Base-by-base conservation (phyloP, 2,329 filamentous ascomycete species). In the Dothiorella sarmentorum region DNA sequence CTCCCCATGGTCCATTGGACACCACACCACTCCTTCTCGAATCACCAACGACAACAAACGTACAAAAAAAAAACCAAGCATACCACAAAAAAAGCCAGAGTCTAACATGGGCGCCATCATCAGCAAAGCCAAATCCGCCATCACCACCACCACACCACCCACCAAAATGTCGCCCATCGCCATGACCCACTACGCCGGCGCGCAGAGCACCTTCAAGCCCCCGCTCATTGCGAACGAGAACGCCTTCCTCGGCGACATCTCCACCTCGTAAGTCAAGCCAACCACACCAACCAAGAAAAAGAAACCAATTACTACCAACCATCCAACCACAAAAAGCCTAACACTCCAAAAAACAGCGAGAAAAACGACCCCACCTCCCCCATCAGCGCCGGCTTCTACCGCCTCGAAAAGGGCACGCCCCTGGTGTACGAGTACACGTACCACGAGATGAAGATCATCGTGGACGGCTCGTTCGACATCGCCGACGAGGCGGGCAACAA, bases 401-500 rank as follows among this genome's bases (percentile, higher is more conserved):
- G 85, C 11, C 77, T 89, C 10, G 84, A 87, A 66, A 85, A 86
- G 64, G 85, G 86, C 65, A 84, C 84, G 3, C 83, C 85, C 1
- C 78, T 89, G 17, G 83, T 85, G 7, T 89, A 89, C 75, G 83
- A 80, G 29, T 89, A 89, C 73, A 84, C 78, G 38, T 89, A 88
- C 72, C 82, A 89, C 67, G 86, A 89, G 76, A 87, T 87, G 82
- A 89, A 89, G 76, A 86, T 89, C 68, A 85, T 89, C 63, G 73
- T 89, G 9, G 85, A 88, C 65, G 86, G 86, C 13, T 78, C 82
- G 63, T 87, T 85, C 67, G 81, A 84, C 61, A 87, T 89, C 65
- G 77, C 76, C 27, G 86, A 88, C 63, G 81, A 82, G 69, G 82
- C 82, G 1, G 86, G 85, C 35, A 77, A 82, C 64, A 81, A 79